Base-by-base conservation (phyloP, 1,139 yeast genomes). In the Pichia terricola region DNA sequence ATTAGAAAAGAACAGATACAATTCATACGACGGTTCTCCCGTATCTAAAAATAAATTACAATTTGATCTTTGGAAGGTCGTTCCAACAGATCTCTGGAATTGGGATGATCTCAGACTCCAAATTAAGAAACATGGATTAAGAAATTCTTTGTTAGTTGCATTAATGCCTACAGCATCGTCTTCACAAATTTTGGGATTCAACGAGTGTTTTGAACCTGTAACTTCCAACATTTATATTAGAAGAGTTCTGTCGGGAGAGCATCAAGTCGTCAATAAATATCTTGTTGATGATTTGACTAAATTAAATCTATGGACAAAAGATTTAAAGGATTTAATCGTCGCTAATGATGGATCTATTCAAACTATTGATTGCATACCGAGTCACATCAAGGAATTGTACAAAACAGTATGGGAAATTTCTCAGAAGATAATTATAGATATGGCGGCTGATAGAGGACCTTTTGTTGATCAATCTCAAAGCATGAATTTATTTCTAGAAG, bases 151-250 rank as follows among this genome's bases (percentile, higher is more conserved):
- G 41, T 66, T 76, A 49, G 77, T 76, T 46, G 81, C 81, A 2
- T 80, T 80, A 48, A 76, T 76, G 81, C 81, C 81, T 39, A 76
- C 81, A 44, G 81, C 81, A 28, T 75, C 81, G 16, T 75, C 81
- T 8, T 76, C 81, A 3, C 81, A 75, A 61, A 75, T 76, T 45
- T 67, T 76, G 54, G 81, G 81, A 50, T 71, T 69, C 60, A 76
- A 74, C 56, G 81, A 76, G 61, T 76, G 81, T 62, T 76, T 76
- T 57, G 81, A 76, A 59, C 81, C 81, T 34, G 73, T 68, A 60
- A 76, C 81, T 30, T 75, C 80, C 16, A 76, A 76, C 58, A 69
- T 76, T 50, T 76, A 75, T 58, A 69, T 75, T 33, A 70, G 81
- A 65, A 70, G 81, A 64, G 81, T 75, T 11, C 64, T 76, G 43